Conservation (phyloP, 176 grass and related monocot genomes). For the Aegilops bicornis region DNA sequence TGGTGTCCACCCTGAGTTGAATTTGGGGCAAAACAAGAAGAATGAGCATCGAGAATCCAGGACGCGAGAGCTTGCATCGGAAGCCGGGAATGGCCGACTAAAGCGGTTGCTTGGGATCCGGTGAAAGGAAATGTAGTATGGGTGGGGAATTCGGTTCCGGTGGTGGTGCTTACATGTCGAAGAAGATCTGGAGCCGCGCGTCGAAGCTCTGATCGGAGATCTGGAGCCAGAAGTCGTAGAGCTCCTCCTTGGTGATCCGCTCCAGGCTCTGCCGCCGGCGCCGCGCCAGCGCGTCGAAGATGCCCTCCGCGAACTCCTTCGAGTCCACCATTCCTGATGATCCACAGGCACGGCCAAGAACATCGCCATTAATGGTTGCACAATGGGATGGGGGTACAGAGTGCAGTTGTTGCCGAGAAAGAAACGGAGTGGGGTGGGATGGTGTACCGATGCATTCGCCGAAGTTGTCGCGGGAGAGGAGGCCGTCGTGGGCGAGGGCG, state of each 20-base stretch:
- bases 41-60: slow-evolving; percentile 26
- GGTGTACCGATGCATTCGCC: slow-evolving; percentile 89
- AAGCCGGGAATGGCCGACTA: neutral
- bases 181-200: slow-evolving; percentile 99
- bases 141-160: neutral
- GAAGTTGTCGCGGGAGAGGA: slow-evolving; percentile 95
- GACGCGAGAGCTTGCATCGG: neutral
- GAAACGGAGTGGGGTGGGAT: neutral
- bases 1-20: slow-evolving; percentile 98
- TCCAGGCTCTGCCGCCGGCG: slow-evolving; percentile 73
- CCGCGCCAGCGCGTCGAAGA: slow-evolving; percentile 92
- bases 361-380: neutral
- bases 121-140: slow-evolving; percentile 3
- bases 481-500: slow-evolving; percentile 57
- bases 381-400: neutral
- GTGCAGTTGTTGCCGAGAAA: neutral
- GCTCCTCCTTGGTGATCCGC: slow-evolving; percentile 88
- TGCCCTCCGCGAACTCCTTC: slow-evolving; percentile 90
- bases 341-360: neutral
- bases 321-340: slow-evolving; percentile 88
- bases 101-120: slow-evolving; percentile 8
- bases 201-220: slow-evolving; percentile 99
- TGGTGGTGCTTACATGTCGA: slow-evolving; percentile 72
- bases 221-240: slow-evolving; percentile 99
- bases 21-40: slow-evolving; percentile 37